Evolutionary conservation across 306 rosid genomes (phyloP).

Genomic region (Acacia acuminata): DNA sequence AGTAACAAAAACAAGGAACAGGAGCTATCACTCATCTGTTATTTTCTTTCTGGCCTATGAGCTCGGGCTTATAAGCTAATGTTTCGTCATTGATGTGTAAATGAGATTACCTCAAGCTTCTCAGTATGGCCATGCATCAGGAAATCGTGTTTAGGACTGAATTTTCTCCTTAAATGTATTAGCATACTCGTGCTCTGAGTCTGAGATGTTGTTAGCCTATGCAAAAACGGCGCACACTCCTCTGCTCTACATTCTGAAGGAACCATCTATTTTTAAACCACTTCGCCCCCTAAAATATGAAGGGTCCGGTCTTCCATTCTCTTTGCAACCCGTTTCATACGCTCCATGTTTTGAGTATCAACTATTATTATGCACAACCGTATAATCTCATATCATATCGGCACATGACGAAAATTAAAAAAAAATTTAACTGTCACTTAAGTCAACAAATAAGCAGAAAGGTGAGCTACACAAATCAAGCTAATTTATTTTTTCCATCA

Average conservation of each 20-base stretch:
- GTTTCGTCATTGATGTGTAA: not conserved
- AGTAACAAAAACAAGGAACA: not conserved
- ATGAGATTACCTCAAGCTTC: not conserved
- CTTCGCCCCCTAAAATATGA: not conserved
- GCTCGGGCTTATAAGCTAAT: not conserved
- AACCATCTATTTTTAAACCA: not conserved
- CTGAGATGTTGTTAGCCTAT: not conserved
- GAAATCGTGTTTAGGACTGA: not conserved
- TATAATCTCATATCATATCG: not conserved
- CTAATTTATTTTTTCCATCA: not conserved
- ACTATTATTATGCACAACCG: not conserved
- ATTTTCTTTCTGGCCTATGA: not conserved
- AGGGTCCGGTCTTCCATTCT: not conserved
- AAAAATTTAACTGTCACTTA: not conserved
- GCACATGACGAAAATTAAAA: not conserved
- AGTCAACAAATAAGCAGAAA: not conserved
- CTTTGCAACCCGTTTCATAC: not conserved
- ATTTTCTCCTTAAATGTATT: not conserved
- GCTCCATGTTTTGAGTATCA: not conserved
- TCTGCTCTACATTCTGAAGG: not conserved
- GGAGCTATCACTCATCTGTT: not conserved
- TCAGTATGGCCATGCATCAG: not conserved
- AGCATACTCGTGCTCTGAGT: not conserved
- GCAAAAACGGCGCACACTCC: not conserved
- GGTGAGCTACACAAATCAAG: not conserved